A percentile compares a stretch with the other conserved stretches of the same genome.
Evolutionary conservation across 169 alveolate genomes (phyloP).

Genomic region (Pseudocohnilembus persalinus): DNA sequence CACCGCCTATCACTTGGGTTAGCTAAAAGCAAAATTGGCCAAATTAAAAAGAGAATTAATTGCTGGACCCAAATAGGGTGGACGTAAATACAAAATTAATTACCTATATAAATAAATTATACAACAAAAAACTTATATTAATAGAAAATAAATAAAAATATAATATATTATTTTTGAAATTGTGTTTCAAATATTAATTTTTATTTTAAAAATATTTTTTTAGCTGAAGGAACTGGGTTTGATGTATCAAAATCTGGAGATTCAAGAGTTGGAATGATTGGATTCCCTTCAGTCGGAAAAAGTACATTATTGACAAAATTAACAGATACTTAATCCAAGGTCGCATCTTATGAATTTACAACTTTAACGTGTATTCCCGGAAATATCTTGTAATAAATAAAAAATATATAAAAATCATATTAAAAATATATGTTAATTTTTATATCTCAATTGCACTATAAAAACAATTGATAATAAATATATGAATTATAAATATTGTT

Average conservation of each 20-base stretch:
- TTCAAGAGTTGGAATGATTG: constrained; percentile 98
- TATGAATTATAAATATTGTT: no score
- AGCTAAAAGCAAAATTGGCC: constrained; percentile 96
- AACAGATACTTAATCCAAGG: constrained; percentile 97
- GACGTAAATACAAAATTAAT: constrained; percentile 9
- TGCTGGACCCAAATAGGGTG: constrained; percentile 68
- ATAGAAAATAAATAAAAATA: no score
- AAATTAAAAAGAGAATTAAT: constrained; percentile 94
- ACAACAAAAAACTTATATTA: not conserved
- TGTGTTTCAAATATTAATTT: not conserved
- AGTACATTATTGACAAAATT: constrained; percentile 94
- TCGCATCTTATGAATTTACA: constrained; percentile 99
- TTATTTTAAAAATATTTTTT: constrained; percentile 12
- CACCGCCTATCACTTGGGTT: constrained; percentile 97
- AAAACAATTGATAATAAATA: constrained; percentile 6
- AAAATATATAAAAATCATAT: constrained; percentile 5
- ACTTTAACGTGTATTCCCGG: constrained; percentile 99
- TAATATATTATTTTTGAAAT: no score
- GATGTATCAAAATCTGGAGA: constrained; percentile 97
- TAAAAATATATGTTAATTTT: no score
- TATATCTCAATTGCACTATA: not conserved
- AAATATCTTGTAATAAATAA: constrained; percentile 66
- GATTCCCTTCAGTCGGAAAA: constrained; percentile 99
- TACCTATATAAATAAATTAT: constrained; percentile 21
- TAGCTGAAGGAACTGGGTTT: constrained; percentile 93